Base-by-base conservation (phyloP, 1,284 basidiomycete species). In the Cystobasidium sp. region DNA sequence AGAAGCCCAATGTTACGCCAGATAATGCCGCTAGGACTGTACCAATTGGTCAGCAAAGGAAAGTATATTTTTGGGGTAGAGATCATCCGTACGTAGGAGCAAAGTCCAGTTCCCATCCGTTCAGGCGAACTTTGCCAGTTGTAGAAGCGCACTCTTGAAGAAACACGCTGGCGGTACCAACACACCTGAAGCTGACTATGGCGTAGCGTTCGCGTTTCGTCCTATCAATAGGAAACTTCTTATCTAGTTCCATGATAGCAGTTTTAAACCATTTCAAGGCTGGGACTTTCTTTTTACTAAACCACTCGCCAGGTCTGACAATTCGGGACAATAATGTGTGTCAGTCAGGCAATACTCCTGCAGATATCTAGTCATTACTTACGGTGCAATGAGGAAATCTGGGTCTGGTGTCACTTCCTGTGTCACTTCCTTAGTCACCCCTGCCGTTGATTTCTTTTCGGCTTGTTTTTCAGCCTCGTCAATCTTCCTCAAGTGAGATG, bases 81-180 rank as follows among this genome's bases (percentile, higher is more conserved):
- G 22, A 31, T 18, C 12, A n/a, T n/a, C 12, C 68, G 18, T 62
- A 65, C 70, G 70, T 66, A n/a, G 70, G 70, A 7, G 70, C 70
- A 43, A 62, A 66, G 22, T 65, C 70, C 39, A 73, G n/a, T 10
- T 73, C 70, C 70, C 70, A 73, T 10, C 52, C 52, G 10, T 22
- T 37, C 24, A 56, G 18, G 22, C 62, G 49, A 12, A 67, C 39
- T n/a, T 55, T 67, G 24, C 64, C 64, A 41, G 64, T 58, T 16
- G 49, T 43, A 49, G 31, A 39, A 6, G 41, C 51, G 44, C 43
- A 47, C n/a, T 56, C 41, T 39, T 59, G 62, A 7, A 73, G 12
- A 52, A 73, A 73, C 37, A 31, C 18, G 41, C 70, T 73, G 14
- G 53, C 39, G 41, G 52, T 53, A 6, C 70, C 70, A 4, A 63